Evolutionary conservation across 1,284 basidiomycete species (phyloP).

Genomic region (Vanrija pseudolonga): DNA sequence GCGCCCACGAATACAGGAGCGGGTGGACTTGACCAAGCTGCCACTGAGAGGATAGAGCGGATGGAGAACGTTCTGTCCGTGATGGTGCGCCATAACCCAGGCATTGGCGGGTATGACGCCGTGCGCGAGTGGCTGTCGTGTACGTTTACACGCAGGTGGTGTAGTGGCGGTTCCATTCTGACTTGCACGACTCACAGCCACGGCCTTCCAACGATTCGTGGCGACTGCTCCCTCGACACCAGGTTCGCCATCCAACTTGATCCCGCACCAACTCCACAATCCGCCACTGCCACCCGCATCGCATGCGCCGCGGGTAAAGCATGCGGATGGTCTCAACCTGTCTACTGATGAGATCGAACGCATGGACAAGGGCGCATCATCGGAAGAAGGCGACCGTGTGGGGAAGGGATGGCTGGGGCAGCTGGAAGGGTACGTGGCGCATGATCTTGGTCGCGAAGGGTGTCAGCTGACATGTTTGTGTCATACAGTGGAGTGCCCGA

Average conservation of each 20-base stretch:
- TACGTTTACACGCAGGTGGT: slow-evolving; percentile 14
- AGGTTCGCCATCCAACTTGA: slow-evolving; percentile 21
- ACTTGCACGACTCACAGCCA: slow-evolving; percentile 10
- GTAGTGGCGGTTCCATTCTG: background rate
- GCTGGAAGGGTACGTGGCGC: slow-evolving; percentile 36
- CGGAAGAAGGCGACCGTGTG: slow-evolving; percentile 34
- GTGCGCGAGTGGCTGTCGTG: slow-evolving; percentile 42
- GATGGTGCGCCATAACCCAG: slow-evolving; percentile 39
- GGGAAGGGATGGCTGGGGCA: slow-evolving; percentile 44
- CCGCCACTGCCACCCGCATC: background rate
- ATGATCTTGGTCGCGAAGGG: background rate
- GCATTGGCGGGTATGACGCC: slow-evolving; percentile 35
- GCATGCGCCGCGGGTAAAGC: background rate
- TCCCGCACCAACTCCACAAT: slow-evolving; percentile 6
- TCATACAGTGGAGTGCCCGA: slow-evolving; percentile 24
- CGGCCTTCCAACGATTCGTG: slow-evolving; percentile 27
- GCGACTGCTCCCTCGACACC: slow-evolving; percentile 22
- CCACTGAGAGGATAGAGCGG: slow-evolving; percentile 33
- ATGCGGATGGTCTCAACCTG: background rate
- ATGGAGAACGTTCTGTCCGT: slow-evolving; percentile 42
- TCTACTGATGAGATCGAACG: slow-evolving; percentile 17
- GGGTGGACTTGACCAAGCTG: slow-evolving; percentile 33
- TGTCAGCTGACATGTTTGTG: background rate
- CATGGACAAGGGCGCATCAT: slow-evolving; percentile 18
- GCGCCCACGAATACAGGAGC: slow-evolving; percentile 20